Evolutionary conservation across 768 basidiomycete genomes (phyloP), one percentile per base, ranked within the genome.

Genomic region (Heimioporus sp.): DNA sequence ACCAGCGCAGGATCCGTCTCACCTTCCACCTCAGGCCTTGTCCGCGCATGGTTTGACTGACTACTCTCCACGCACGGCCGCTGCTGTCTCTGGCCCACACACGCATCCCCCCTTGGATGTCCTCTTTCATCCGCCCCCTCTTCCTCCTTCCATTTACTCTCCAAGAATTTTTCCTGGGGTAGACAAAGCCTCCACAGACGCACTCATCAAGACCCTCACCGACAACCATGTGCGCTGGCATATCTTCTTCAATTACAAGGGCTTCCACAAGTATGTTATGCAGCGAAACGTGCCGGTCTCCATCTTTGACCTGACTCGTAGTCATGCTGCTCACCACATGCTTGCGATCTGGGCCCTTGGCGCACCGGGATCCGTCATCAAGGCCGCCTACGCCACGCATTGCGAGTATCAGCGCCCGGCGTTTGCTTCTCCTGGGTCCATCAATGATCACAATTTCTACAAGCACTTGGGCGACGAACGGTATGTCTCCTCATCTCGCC

Each of bases 331-430:
- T 5, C 85, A 87, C 56, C 81, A 79, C 21, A 56, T 79, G 17
- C 65, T 85, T 21, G 82, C 83, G 7, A 74, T 82, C 3, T 88
- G 81, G 72, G 73, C 75, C 1, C 65, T 90, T 11, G 87, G 87
- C 2, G 86, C 78, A 0, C 67, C 74, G 13, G 66, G 64, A 1
- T 55, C 63, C 11, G 59, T 79, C 37, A 64, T 81, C 2, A 63
- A 73, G 38, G 75, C 71, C 5, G 78, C 75, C 4, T 80, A 77
- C 56, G 54, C 66, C 5, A 68, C 59, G 0, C 74, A 80, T 49
- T 72, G 70, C 37, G 59, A 59, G 13, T 74, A 73, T 48, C 71
- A 72, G 59, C 63, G 63, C 1, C 70, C 71, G 10, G 70, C 72
- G 3, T 71, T 74, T 47, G 53, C 61, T 10, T 42, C 67, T 17